phyloP scores from a whole-genome alignment of 345 rosid genomes.

The Eucalyptus coolabah region DNA sequence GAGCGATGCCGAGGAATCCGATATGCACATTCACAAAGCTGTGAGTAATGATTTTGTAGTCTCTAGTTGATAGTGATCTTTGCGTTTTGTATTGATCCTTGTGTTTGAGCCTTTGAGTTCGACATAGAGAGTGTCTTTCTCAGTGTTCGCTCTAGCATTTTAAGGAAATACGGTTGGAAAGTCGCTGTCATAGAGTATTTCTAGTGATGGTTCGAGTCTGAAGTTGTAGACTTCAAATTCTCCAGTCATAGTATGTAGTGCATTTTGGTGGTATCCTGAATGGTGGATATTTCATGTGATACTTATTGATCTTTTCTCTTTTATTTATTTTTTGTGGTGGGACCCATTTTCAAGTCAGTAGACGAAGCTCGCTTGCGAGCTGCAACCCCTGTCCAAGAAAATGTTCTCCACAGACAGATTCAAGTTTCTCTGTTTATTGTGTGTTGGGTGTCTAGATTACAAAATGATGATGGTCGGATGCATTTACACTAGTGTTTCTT shows the following conservation, averaged over 20 bases:
- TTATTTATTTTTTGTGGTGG: neutral
- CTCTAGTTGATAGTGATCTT: neutral
- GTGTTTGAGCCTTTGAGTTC: neutral
- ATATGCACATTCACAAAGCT: constrained; percentile 89
- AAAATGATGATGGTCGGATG: neutral
- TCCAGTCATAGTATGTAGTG: neutral
- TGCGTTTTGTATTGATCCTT: neutral
- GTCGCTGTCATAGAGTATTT: neutral
- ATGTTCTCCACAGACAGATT: neutral
- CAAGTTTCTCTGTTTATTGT: neutral
- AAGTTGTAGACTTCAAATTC: neutral
- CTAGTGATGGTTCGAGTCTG: neutral
- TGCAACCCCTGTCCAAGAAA: neutral
- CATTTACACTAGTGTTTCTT: neutral
- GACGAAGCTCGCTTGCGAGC: neutral
- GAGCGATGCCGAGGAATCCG: constrained; percentile 77
- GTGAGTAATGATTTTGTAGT: constrained; percentile 20
- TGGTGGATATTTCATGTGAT: neutral
- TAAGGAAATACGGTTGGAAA: neutral
- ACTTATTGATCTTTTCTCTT: neutral
- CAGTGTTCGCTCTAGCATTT: neutral
- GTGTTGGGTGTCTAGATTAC: neutral
- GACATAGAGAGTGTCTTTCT: neutral
- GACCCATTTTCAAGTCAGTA: neutral
- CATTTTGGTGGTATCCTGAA: neutral